These are phyloP conservation scores for Xylaria sp. DNA, from an alignment of 2,329 filamentous ascomycete species.

Conservation along the genomic window DNA sequence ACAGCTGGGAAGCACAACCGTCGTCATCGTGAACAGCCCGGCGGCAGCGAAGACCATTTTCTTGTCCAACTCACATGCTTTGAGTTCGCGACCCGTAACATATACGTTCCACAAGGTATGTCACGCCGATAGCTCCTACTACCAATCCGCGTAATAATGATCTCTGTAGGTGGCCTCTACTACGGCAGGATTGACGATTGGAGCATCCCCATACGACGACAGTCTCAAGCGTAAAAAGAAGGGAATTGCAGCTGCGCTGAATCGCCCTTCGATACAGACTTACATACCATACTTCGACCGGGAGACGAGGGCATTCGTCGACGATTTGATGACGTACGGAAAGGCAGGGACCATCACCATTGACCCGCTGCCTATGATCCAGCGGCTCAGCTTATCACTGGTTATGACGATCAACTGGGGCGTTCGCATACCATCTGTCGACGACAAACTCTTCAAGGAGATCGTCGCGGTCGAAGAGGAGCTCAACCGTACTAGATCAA, in stretches of 20 bases:
- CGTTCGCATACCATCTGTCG: conserved; percentile 72
- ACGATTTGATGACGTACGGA: conserved; percentile 71
- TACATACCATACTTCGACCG: conserved; percentile 86
- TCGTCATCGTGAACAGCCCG: conserved; percentile 80
- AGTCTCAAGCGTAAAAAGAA: conserved; percentile 79
- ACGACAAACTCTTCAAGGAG: conserved; percentile 71
- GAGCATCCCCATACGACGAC: conserved; percentile 83
- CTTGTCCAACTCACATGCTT: conserved; percentile 77
- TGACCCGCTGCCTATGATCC: conserved; percentile 75
- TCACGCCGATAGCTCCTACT: neutral
- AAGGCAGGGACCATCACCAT: conserved; percentile 66
- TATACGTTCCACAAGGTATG: conserved; percentile 80
- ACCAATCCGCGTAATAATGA: neutral
- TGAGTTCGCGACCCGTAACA: conserved; percentile 78
- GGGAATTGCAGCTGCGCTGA: conserved; percentile 78
- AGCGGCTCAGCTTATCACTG: conserved; percentile 75
- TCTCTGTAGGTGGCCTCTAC: conserved; percentile 60
- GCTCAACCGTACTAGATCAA: conserved; percentile 77
- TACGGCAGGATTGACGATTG: conserved; percentile 81
- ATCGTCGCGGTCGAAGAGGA: conserved; percentile 78
- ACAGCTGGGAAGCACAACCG: conserved; percentile 71
- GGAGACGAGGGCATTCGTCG: conserved; percentile 73
- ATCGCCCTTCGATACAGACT: conserved; percentile 74
- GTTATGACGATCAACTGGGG: conserved; percentile 81
- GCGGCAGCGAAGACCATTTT: conserved; percentile 75